These are phyloP conservation scores for Aegle marmelos DNA, from an alignment of 345 rosid species.

Conservation along the genomic window DNA sequence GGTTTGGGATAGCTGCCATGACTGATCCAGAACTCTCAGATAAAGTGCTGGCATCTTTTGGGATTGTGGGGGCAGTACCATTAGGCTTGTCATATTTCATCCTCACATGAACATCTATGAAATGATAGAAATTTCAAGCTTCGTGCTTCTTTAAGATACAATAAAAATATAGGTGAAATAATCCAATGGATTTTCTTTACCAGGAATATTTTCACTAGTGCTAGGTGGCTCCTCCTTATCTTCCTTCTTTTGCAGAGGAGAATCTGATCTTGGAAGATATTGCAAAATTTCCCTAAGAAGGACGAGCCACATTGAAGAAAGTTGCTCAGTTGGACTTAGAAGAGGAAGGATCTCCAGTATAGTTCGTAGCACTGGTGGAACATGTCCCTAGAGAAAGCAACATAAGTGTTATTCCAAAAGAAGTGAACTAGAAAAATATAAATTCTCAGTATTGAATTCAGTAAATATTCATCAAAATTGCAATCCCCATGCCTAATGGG, in stretches of 20 bases:
- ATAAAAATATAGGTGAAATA: constrained; percentile 9
- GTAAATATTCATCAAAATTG: not conserved
- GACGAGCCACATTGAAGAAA: constrained; percentile 85
- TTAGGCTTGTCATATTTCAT: constrained; percentile 32
- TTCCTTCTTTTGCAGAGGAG: constrained; percentile 44
- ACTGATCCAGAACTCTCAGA: constrained; percentile 28
- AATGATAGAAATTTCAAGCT: constrained; percentile 22
- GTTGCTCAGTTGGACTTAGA: constrained; percentile 66
- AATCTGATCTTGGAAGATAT: constrained; percentile 69
- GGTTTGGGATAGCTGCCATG: constrained; percentile 38
- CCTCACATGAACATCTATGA: constrained; percentile 30
- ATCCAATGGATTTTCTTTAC: constrained; percentile 24
- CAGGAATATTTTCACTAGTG: constrained; percentile 33
- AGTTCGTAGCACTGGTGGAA: constrained; percentile 74
- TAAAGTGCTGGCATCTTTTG: constrained; percentile 34
- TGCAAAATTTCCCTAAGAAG: constrained; percentile 62
- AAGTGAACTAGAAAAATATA: not conserved
- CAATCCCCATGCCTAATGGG: no score
- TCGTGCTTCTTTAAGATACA: constrained; percentile 11
- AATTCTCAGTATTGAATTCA: not conserved
- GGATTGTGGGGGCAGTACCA: constrained; percentile 38
- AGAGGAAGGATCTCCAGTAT: constrained; percentile 77
- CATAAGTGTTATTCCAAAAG: not conserved
- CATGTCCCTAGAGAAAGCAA: constrained; percentile 57
- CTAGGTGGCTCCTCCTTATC: constrained; percentile 41